phyloP scores from a whole-genome alignment of 2,329 filamentous ascomycete species.

The Ceratocystis cacaofunesta region DNA sequence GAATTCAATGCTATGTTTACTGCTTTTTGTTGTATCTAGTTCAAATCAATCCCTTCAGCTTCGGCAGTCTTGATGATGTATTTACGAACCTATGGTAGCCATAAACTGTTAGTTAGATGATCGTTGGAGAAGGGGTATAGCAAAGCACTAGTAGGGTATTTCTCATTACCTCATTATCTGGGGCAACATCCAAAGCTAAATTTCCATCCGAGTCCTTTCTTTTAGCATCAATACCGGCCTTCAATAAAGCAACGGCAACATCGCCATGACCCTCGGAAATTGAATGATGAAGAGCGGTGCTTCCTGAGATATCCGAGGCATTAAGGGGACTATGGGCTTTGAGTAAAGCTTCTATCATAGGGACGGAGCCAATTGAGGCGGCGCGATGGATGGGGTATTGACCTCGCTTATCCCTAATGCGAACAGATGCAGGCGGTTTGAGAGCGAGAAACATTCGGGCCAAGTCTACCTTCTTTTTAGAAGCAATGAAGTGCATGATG shows the following conservation, averaged over 20 bases:
- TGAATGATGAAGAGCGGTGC: slow-evolving; percentile 82
- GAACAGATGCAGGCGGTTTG: slow-evolving; percentile 55
- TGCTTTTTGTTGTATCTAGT: slow-evolving; percentile 17
- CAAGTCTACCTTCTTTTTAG: slow-evolving; percentile 73
- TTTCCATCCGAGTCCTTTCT: slow-evolving; percentile 59
- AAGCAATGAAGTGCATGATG: slow-evolving; percentile 78
- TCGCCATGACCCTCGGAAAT: slow-evolving; percentile 68
- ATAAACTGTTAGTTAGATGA: slow-evolving; percentile 1
- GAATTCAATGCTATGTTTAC: neutral
- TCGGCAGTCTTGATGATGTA: slow-evolving; percentile 70
- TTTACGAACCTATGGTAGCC: slow-evolving; percentile 44
- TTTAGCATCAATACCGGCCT: slow-evolving; percentile 67
- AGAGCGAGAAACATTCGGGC: slow-evolving; percentile 62
- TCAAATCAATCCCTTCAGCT: slow-evolving; percentile 63
- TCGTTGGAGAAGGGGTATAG: neutral
- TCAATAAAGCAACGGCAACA: slow-evolving; percentile 66
- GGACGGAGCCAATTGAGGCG: slow-evolving; percentile 76
- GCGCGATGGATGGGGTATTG: slow-evolving; percentile 85
- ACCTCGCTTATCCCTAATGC: slow-evolving; percentile 72
- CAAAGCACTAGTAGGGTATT: neutral
- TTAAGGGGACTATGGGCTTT: slow-evolving; percentile 68
- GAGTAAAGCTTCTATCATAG: slow-evolving; percentile 68
- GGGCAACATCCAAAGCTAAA: slow-evolving; percentile 66
- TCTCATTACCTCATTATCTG: slow-evolving; percentile 57
- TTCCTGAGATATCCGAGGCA: slow-evolving; percentile 65